Conservation (phyloP, 148 eudicot species). For the Rhododendron henanense region DNA sequence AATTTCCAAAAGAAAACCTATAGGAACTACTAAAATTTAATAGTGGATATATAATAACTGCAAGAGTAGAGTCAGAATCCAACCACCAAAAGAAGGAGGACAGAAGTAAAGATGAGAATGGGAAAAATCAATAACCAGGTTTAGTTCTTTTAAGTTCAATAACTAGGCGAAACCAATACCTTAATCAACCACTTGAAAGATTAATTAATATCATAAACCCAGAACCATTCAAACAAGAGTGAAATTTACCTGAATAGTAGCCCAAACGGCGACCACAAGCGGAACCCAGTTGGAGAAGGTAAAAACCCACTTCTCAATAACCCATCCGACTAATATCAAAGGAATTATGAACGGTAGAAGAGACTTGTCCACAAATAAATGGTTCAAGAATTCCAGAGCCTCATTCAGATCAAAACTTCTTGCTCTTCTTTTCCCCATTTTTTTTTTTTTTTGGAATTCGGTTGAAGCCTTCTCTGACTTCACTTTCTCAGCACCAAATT, state of each 20-base stretch:
- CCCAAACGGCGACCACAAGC: conserved; percentile 72
- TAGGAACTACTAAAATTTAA: not conserved
- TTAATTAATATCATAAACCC: not conserved
- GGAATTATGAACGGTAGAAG: conserved; percentile 48
- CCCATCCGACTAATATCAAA: conserved; percentile 59
- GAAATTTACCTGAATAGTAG: conserved; percentile 66
- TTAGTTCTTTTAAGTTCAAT: not conserved
- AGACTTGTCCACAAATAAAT: conserved; percentile 51
- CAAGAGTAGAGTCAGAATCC: not conserved
- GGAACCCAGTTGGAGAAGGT: conserved; percentile 76
- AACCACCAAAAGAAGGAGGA: not conserved
- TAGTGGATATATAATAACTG: not conserved
- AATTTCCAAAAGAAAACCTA: not conserved
- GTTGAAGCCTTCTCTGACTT: conserved; percentile 7
- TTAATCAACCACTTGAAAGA: not conserved
- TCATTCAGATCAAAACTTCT: conserved; percentile 26
- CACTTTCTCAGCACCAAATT: conserved; percentile 4
- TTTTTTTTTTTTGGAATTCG: conserved; percentile 14
- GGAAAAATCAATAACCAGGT: not conserved
- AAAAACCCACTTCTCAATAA: conserved; percentile 76
- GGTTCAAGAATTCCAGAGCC: conserved; percentile 43
- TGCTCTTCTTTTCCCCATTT: conserved; percentile 39
- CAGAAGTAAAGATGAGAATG: not conserved
- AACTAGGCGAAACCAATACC: conserved; percentile 1
- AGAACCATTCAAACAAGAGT: not conserved